Evolutionary conservation across 768 basidiomycete genomes (phyloP).

Genomic region (Leucocoprinus birnbaumii): DNA sequence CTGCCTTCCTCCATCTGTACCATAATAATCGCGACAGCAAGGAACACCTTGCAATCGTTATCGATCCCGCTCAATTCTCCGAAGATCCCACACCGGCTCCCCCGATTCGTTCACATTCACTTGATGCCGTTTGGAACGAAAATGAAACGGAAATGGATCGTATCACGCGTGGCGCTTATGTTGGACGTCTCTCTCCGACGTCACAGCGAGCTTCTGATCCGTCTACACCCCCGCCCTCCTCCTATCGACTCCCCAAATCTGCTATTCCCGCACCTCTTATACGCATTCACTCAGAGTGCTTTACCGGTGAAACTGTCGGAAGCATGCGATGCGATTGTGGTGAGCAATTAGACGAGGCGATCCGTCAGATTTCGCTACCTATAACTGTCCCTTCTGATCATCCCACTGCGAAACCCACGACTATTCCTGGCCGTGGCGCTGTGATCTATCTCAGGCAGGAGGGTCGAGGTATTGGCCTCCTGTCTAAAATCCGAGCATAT

Average conservation of each 20-base stretch:
- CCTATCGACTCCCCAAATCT: constrained; percentile 17
- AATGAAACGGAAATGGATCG: constrained; percentile 92
- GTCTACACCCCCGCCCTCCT: constrained; percentile 18
- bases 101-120: constrained; percentile 73
- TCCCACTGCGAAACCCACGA: constrained; percentile 27
- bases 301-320: constrained; percentile 96
- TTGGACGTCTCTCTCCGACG: constrained; percentile 71
- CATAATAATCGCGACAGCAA: constrained; percentile 90
- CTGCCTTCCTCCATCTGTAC: constrained; percentile 91
- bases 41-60: constrained; percentile 94
- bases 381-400: constrained; percentile 42
- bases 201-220: constrained; percentile 44
- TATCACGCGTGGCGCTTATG: constrained; percentile 89
- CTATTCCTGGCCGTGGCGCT: constrained; percentile 83
- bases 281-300: constrained; percentile 97
- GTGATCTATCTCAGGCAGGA: constrained; percentile 97
- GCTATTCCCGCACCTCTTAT: constrained; percentile 74
- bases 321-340: constrained; percentile 99
- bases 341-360: constrained; percentile 97
- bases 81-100: constrained; percentile 41
- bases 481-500: constrained; percentile 96
- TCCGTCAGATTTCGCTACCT: constrained; percentile 80
- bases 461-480: constrained; percentile 92
- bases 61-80: constrained; percentile 84
- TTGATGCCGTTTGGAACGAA: constrained; percentile 83